phyloP scores from a whole-genome alignment of 1,139 yeast genomes.

The Saccharomycopsis hybrid region DNA sequence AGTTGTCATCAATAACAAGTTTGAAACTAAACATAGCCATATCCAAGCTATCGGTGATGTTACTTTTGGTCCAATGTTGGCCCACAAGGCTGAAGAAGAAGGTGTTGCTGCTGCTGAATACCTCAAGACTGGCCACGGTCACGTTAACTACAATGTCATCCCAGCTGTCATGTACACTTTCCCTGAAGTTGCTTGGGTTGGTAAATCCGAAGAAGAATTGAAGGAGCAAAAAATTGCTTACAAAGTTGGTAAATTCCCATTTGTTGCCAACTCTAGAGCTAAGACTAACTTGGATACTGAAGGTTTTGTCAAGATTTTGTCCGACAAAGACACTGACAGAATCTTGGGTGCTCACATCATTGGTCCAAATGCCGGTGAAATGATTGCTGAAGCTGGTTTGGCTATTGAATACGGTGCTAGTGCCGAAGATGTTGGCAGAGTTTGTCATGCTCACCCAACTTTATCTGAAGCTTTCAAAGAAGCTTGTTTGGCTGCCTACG shows the following conservation, averaged over 20 bases:
- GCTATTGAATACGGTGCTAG: slow-evolving; percentile 99
- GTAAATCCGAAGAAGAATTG: slow-evolving; percentile 91
- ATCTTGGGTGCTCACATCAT: slow-evolving; percentile 94
- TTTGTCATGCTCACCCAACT: slow-evolving; percentile 99
- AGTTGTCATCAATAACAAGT: slow-evolving; percentile 88
- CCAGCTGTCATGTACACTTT: slow-evolving; percentile 99
- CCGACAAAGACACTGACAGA: slow-evolving; percentile 97
- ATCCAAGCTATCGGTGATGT: slow-evolving; percentile 98
- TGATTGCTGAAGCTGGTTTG: slow-evolving; percentile 97
- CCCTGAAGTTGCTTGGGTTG: slow-evolving; percentile 99
- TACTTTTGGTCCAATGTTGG: slow-evolving; percentile 98
- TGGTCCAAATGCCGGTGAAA: slow-evolving; percentile 98
- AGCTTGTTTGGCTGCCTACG: slow-evolving; percentile 91
- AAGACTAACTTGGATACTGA: slow-evolving; percentile 97
- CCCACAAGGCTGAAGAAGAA: slow-evolving; percentile 99
- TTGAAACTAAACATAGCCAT: slow-evolving; percentile 85
- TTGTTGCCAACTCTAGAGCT: slow-evolving; percentile 98
- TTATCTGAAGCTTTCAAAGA: slow-evolving; percentile 97
- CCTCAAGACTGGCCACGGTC: slow-evolving; percentile 91
- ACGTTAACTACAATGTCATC: slow-evolving; percentile 94
- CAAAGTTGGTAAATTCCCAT: slow-evolving; percentile 97
- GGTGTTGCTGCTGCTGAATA: slow-evolving; percentile 98
- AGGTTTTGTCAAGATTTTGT: slow-evolving; percentile 92
- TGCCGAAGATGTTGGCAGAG: slow-evolving; percentile 95
- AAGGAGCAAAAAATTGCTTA: slow-evolving; percentile 89